These are phyloP conservation scores for Psilocybe cubensis DNA, from an alignment of 768 basidiomycete genomes.

Conservation along the genomic window DNA sequence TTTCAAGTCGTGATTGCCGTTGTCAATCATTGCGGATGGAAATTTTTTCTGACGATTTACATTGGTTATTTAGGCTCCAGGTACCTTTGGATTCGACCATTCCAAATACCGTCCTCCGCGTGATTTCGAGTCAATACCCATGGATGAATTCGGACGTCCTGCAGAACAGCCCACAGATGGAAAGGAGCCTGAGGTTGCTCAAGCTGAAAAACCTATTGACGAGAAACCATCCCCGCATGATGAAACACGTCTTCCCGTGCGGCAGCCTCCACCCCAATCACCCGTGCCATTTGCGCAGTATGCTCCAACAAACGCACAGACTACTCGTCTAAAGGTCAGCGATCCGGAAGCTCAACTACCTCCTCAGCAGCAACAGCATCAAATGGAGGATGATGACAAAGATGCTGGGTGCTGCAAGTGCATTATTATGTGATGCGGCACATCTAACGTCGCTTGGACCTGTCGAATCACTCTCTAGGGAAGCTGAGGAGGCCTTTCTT, in stretches of 20 bases:
- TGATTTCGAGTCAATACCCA: constrained; percentile 49
- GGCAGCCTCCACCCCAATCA: constrained; percentile 47
- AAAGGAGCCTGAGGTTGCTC: constrained; percentile 21
- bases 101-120: constrained; percentile 66
- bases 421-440: constrained; percentile 71
- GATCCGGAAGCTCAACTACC: constrained; percentile 23
- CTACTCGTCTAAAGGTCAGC: not conserved
- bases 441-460: too few relatives aligned
- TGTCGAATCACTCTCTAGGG: too few relatives aligned
- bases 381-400: constrained; percentile 50
- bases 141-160: constrained; percentile 69
- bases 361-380: constrained; percentile 31
- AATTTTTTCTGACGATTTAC: constrained; percentile 2
- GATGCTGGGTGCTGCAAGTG: constrained; percentile 79
- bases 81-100: constrained; percentile 80
- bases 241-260: constrained; percentile 30
- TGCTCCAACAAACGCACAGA: constrained; percentile 27
- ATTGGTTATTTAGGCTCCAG: constrained; percentile 63
- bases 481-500: too few relatives aligned
- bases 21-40: not conserved
- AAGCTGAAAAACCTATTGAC: constrained; percentile 25
- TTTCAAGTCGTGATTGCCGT: constrained; percentile 4
- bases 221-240: constrained; percentile 26
- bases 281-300: constrained; percentile 73
- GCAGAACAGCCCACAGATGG: constrained; percentile 19